These are phyloP conservation scores for Pelargonium australe DNA, from an alignment of 441 rosid species.

Conservation along the genomic window DNA sequence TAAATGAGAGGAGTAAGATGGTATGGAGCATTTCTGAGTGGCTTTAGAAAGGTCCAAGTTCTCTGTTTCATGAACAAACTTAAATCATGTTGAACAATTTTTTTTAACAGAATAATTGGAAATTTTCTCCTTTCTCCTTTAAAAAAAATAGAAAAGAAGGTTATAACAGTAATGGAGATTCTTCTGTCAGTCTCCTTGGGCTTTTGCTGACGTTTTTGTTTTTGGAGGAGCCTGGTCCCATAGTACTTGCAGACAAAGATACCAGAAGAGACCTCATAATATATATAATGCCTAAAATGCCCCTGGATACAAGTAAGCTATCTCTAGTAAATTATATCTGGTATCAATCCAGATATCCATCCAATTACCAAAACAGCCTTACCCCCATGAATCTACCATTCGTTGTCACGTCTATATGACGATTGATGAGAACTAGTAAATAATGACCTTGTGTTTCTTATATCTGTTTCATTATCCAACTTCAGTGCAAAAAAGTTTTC, in stretches of 20 bases:
- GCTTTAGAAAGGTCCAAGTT: conserved; percentile 47
- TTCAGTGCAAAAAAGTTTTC: background rate
- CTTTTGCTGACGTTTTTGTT: conserved; percentile 42
- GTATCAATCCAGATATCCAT: background rate
- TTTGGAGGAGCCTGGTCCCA: conserved; percentile 35
- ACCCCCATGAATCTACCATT: no score
- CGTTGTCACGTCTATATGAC: background rate
- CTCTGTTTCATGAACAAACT: conserved; percentile 48
- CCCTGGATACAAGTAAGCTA: conserved; percentile 8
- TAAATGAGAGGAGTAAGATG: conserved; percentile 19
- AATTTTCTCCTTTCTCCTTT: conserved; percentile 19
- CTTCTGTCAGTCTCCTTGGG: conserved; percentile 47
- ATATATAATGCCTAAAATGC: conserved; percentile 22
- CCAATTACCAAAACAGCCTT: no score
- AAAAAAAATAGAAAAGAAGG: conserved; percentile 32
- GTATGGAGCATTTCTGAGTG: conserved; percentile 56
- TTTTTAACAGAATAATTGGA: conserved; percentile 32
- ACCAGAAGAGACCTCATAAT: conserved; percentile 34
- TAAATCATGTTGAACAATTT: conserved; percentile 37
- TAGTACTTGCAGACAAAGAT: conserved; percentile 45
- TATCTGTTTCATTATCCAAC: background rate
- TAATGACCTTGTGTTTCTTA: background rate
- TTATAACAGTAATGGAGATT: conserved; percentile 51
- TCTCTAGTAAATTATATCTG: background rate
- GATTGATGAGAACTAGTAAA: background rate